A percentile compares a stretch with the other conserved stretches of the same genome.
These are phyloP conservation scores for Penicillium paradoxum DNA, from an alignment of 495 filamentous ascomycete genomes.

Conservation along the genomic window DNA sequence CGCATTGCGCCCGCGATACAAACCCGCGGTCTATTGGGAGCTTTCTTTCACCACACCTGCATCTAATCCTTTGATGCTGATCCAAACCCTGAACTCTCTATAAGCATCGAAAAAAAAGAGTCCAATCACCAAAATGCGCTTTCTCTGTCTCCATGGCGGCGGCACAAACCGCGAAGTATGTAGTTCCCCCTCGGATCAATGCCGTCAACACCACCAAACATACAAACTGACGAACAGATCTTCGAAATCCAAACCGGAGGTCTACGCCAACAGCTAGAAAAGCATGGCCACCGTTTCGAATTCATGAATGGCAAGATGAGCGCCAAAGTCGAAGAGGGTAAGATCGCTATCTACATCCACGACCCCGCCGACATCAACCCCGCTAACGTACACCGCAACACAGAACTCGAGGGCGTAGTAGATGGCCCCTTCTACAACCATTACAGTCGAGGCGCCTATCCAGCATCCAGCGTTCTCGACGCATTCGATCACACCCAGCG, in stretches of 20 bases:
- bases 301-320: slow-evolving; percentile 32
- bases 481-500: slow-evolving; percentile 31
- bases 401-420: slow-evolving; percentile 34
- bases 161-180: slow-evolving; percentile 36
- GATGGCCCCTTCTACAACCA: slow-evolving; percentile 39
- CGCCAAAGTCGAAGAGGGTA: slow-evolving; percentile 30
- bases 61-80: not conserved
- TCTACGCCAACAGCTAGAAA: slow-evolving; percentile 26
- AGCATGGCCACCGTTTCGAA: slow-evolving; percentile 31
- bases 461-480: slow-evolving; percentile 20
- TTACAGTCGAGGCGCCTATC: slow-evolving; percentile 21
- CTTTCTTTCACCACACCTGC: too few species aligned
- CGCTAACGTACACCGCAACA: not conserved
- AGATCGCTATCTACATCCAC: not conserved
- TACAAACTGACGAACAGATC: slow-evolving; percentile 24
- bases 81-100: not conserved
- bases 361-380: not conserved
- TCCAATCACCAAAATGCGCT: slow-evolving; percentile 25
- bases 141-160: slow-evolving; percentile 38
- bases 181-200: not conserved
- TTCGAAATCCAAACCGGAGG: slow-evolving; percentile 41
- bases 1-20: not conserved
- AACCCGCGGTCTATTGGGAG: not conserved
- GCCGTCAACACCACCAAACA: not conserved
- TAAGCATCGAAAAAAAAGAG: not conserved